Evolutionary conservation across 2,329 filamentous ascomycete species (phyloP).

Genomic region (Fusarium denticulatum): DNA sequence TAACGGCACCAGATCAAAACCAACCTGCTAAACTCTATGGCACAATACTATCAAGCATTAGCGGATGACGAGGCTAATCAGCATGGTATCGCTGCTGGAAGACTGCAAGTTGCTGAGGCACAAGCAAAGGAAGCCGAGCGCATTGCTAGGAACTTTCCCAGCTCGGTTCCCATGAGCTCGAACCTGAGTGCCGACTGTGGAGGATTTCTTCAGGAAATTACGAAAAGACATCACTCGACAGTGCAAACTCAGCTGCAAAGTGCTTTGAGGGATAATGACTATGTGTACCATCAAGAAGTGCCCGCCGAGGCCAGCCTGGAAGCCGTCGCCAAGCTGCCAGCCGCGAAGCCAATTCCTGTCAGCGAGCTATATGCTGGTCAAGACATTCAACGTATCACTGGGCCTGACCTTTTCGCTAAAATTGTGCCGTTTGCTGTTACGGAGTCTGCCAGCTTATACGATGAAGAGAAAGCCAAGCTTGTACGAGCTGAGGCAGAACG

Average conservation of each 20-base stretch:
- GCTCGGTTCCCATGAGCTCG: constrained; percentile 79
- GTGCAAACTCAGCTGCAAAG: constrained; percentile 84
- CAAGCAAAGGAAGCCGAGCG: constrained; percentile 82
- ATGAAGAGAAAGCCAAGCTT: constrained; percentile 97
- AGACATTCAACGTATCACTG: constrained; percentile 96
- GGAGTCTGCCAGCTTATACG: constrained; percentile 95
- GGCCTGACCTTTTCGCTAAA: constrained; percentile 95
- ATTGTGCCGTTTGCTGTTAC: constrained; percentile 97
- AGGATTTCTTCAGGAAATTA: constrained; percentile 76
- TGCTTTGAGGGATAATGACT: constrained; percentile 92
- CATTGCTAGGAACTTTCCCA: constrained; percentile 82
- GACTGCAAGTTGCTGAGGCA: constrained; percentile 82
- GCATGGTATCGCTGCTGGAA: constrained; percentile 84
- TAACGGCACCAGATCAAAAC: constrained; percentile 72
- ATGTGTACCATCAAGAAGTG: constrained; percentile 95
- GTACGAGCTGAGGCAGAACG: constrained; percentile 93
- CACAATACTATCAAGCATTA: constrained; percentile 92
- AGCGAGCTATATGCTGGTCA: constrained; percentile 97
- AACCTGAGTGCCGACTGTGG: constrained; percentile 87
- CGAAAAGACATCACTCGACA: constrained; percentile 81
- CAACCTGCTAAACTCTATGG: constrained; percentile 82
- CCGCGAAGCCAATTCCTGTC: constrained; percentile 95
- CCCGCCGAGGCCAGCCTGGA: constrained; percentile 85
- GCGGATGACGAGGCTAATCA: constrained; percentile 90
- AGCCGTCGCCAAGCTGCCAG: constrained; percentile 88